phyloP scores from a whole-genome alignment of 1,284 basidiomycete species.

The Ustilago cynodontis region DNA sequence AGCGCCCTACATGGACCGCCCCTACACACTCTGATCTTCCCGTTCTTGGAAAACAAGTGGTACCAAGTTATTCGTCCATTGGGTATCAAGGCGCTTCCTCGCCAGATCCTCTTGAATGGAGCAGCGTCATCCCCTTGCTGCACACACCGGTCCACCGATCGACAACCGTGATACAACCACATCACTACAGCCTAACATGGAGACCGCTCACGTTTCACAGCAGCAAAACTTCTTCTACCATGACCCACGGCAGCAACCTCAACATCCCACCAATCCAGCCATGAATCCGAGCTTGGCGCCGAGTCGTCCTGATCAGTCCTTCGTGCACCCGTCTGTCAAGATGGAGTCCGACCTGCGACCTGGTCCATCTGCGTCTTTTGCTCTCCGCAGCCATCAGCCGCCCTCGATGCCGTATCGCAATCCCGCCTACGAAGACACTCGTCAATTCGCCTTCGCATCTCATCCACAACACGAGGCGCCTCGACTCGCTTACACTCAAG shows the following conservation, averaged over 20 bases:
- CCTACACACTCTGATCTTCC: not conserved
- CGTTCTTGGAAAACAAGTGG: slow-evolving; percentile 12
- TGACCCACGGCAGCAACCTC: slow-evolving; percentile 37
- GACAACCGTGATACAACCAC: not conserved
- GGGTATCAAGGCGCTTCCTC: slow-evolving; percentile 7
- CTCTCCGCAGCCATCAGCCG: slow-evolving; percentile 18
- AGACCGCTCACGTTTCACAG: slow-evolving; percentile 30
- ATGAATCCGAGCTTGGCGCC: slow-evolving; percentile 17
- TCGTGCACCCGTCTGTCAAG: slow-evolving; percentile 14
- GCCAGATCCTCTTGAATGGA: slow-evolving; percentile 25
- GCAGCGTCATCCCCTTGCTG: slow-evolving; percentile 20
- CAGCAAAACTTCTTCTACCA: slow-evolving; percentile 40
- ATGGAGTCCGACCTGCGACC: slow-evolving; percentile 20
- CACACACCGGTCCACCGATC: slow-evolving; percentile 10
- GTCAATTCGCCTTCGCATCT: slow-evolving; percentile 19
- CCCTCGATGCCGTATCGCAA: slow-evolving; percentile 29
- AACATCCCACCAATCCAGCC: slow-evolving; percentile 12
- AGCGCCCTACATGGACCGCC: slow-evolving; percentile 9
- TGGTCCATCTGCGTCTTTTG: slow-evolving; percentile 19
- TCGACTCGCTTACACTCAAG: slow-evolving; percentile 15
- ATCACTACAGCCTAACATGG: slow-evolving; percentile 20
- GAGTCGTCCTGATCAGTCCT: slow-evolving; percentile 20
- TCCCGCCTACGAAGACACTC: slow-evolving; percentile 12
- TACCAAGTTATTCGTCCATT: slow-evolving; percentile 6
- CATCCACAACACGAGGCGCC: slow-evolving; percentile 21